Percentiles rank a stretch among this genome's conserved stretches.
These are phyloP conservation scores for Mallotus nudiflorus DNA, from an alignment of 345 rosid genomes.

Conservation along the genomic window DNA sequence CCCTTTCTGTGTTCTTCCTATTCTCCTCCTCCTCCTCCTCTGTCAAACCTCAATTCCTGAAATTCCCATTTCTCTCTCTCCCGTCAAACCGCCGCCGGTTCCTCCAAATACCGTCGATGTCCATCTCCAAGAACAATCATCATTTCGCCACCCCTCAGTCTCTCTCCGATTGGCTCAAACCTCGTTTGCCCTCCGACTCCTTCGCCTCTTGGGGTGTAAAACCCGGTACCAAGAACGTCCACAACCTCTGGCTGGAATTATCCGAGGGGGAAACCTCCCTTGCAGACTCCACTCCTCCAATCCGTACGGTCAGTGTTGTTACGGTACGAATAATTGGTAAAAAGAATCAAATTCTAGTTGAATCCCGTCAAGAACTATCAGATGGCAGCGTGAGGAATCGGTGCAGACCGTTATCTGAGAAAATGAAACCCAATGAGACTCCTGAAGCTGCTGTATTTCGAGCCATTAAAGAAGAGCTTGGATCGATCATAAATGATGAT, in stretches of 20 bases:
- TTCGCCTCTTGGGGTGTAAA: conserved; percentile 86
- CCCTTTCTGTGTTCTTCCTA: conserved; percentile 24
- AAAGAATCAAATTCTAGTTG: conserved; percentile 48
- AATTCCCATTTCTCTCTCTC: conserved; percentile 1
- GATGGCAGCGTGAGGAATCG: conserved; percentile 72
- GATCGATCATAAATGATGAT: conserved; percentile 37
- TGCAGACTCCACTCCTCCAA: conserved; percentile 66
- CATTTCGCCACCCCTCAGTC: conserved; percentile 69
- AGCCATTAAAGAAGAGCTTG: conserved; percentile 84
- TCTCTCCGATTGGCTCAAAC: conserved; percentile 85
- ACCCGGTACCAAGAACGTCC: conserved; percentile 94
- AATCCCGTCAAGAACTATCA: conserved; percentile 77
- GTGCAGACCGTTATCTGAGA: conserved; percentile 75
- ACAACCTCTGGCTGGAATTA: conserved; percentile 95
- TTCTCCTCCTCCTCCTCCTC: conserved; percentile 28
- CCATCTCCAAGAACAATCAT: conserved; percentile 30
- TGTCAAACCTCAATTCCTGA: conserved; percentile 4
- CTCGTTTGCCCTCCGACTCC: conserved; percentile 77
- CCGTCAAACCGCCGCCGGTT: conserved; percentile 36
- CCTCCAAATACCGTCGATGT: conserved; percentile 47
- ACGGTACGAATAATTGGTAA: conserved; percentile 51
- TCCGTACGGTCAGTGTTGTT: conserved; percentile 75
- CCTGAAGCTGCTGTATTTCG: conserved; percentile 63
- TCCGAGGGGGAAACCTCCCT: conserved; percentile 77
- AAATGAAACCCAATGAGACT: conserved; percentile 78